Base-by-base conservation (phyloP, 768 basidiomycete genomes). In the Boletus sp. region DNA sequence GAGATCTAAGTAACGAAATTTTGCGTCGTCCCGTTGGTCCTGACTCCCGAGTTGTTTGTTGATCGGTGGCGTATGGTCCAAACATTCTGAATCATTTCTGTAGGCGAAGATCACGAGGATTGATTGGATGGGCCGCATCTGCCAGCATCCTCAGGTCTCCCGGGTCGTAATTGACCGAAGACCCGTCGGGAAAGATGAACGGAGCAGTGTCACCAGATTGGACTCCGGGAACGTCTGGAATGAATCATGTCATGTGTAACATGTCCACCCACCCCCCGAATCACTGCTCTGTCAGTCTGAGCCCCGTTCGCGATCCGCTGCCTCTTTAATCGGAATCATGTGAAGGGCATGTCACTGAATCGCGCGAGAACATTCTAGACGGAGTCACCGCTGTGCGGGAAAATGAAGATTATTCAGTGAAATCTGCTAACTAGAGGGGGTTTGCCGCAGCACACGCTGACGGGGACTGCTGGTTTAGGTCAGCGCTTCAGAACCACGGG, bases 151-250 rank as follows among this genome's bases (percentile, higher is more conserved):
- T 24, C 24, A 1, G 24, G 11, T 35, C 15, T 4, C 11, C 9
- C 11, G 35, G 41, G 47, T 55, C 56, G 40, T 28, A 35, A 65
- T 57, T 28, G 36, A 36, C 63, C 73, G 50, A 54, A 75, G 75
- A 32, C 30, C 47, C 59, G 68, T 67, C 32, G 69, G 71, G 17
- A 55, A 69, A 37, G 63, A 46, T 28, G 48, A 55, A 10, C 44
- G 49, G 51, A 53, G 41, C 12, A 17, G 33, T 3, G n/a, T n/a
- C n/a, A n/a, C n/a, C 29, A 45, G n/a, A 54, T 54, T 17, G 45
- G 33, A 9, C 14, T 4, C 28, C 24, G 29, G 17, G 20, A 17
- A 50, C n/a, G 9, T 15, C 15, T 37, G 4, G 33, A 44, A 45
- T 11, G 35, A 24, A 45, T 33, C 32, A 33, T 40, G 41, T 48